Conservation (phyloP, 169 alveolate species). For the Eimeria falciformis region DNA sequence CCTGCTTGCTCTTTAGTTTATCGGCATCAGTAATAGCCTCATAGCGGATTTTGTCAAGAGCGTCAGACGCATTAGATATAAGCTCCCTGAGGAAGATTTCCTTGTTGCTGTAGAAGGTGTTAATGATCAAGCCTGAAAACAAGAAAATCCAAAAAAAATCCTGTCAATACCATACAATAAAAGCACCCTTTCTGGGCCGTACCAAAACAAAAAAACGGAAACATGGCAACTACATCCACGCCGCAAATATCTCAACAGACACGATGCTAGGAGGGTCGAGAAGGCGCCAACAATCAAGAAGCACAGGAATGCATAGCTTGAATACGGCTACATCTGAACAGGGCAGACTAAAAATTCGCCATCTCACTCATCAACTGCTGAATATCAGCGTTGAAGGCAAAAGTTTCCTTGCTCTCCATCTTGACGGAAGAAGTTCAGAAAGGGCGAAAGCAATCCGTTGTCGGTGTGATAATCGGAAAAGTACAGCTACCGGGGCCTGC, state of each 20-base stretch:
- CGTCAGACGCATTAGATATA: slow-evolving; percentile 99
- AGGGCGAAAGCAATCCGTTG: slow-evolving; percentile 1
- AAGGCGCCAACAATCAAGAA: too few relatives aligned
- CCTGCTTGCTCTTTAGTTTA: slow-evolving; percentile 93
- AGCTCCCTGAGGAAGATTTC: slow-evolving; percentile 99
- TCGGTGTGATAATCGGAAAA: not conserved
- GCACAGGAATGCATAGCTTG: too few relatives aligned
- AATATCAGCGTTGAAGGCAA: slow-evolving; percentile 99
- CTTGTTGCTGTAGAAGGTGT: slow-evolving; percentile 99
- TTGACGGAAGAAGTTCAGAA: slow-evolving; percentile 26
- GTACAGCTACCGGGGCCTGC: slow-evolving; percentile 65
- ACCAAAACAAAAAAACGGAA: too few relatives aligned
- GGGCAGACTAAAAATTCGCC: not conserved
- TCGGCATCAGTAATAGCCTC: slow-evolving; percentile 98
- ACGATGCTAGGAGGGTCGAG: too few relatives aligned
- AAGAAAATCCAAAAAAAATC: too few relatives aligned
- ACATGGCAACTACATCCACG: too few relatives aligned
- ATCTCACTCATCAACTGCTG: slow-evolving; percentile 96
- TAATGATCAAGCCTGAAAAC: slow-evolving; percentile 92
- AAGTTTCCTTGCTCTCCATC: slow-evolving; percentile 92
- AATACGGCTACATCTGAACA: too few relatives aligned
- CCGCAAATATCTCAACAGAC: too few relatives aligned
- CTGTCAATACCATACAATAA: too few relatives aligned
- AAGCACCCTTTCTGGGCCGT: too few relatives aligned
- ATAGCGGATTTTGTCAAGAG: slow-evolving; percentile 98